Base-by-base conservation (phyloP, 2,329 filamentous ascomycete species). In the Ophiocordyceps unilateralis region DNA sequence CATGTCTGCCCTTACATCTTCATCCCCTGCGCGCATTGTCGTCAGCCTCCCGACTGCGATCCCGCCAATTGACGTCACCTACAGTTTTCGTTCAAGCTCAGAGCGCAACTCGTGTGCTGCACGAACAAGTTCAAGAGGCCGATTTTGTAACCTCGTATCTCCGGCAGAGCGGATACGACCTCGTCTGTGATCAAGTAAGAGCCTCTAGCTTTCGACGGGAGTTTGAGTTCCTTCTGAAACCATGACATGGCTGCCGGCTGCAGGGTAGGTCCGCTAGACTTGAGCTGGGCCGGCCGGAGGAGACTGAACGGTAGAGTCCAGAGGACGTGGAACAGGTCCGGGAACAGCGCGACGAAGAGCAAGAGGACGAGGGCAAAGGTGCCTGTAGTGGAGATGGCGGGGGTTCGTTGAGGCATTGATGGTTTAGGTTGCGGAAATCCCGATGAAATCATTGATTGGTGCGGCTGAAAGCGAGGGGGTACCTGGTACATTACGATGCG, bases 61-160 rank as follows among this genome's bases (percentile, higher is more conserved):
- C 5, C 19, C 12, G 11, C 11, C 30, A 6, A 34, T 17, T 9
- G n/a, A 11, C 36, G 10, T 19, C 30, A 34, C 58, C 41, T 48
- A 63, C 74, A 81, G 65, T 96, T 96, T 72, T 98, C 91, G 58
- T 98, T 98, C 53, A 98, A 66, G 46, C 77, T 84, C 43, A 98
- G 70, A 12, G 83, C 91, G 63, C 87, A 94, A 55, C 78, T 86
- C 5, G 91, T 98, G 65, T 98, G 91, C 65, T 98, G 89, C 43
- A 96, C 72, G 61, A 96, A 98, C 40, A 98, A 71, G 59, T 94
- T 79, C 48, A 96, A 66, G 47, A 93, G 64, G 39, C 87, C 87
- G 52, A 91, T 76, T 60, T 89, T 89, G 73, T 93, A 94, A 50
- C 75, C 60, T 46, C 70, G 69, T 49, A 96, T 74, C 63, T 95